phyloP scores from a whole-genome alignment of 805 yeast genomes.

The Spathaspora gorwiae region DNA sequence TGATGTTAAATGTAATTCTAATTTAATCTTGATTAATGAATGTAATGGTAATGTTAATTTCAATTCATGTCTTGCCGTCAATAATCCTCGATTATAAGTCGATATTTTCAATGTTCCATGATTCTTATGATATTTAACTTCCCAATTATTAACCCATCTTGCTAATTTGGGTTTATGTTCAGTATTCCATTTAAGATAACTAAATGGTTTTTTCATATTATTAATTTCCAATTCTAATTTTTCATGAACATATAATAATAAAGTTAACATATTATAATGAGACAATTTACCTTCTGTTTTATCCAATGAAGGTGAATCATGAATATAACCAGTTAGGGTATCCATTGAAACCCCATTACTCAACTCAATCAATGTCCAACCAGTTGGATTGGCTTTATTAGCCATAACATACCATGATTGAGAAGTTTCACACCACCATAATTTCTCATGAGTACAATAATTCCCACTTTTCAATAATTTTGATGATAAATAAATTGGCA shows the following conservation, averaged over 20 bases:
- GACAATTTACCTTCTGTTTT: conserved; percentile 34
- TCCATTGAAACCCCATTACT: conserved; percentile 45
- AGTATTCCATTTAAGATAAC: conserved; percentile 62
- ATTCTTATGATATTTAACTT: conserved; percentile 52
- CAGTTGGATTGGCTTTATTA: conserved; percentile 13
- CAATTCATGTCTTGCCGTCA: conserved; percentile 51
- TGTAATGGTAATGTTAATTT: conserved; percentile 65
- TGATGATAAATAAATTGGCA: conserved; percentile 34
- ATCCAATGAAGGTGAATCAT: neutral
- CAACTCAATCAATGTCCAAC: conserved; percentile 43
- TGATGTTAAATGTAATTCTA: conserved; percentile 58
- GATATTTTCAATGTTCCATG: conserved; percentile 60
- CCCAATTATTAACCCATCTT: conserved; percentile 63
- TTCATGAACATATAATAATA: conserved; percentile 65
- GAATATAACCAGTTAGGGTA: neutral
- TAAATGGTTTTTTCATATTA: conserved; percentile 34
- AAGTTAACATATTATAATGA: conserved; percentile 47
- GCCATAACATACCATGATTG: conserved; percentile 44
- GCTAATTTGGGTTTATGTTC: conserved; percentile 56
- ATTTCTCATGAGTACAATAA: conserved; percentile 53
- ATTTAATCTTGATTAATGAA: conserved; percentile 62
- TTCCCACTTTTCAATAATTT: conserved; percentile 58
- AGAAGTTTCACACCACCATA: conserved; percentile 53
- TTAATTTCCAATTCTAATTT: conserved; percentile 52
- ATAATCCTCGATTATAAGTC: conserved; percentile 44